phyloP scores from a whole-genome alignment of 176 grass and related monocot species.

The Neostapfia colusana region DNA sequence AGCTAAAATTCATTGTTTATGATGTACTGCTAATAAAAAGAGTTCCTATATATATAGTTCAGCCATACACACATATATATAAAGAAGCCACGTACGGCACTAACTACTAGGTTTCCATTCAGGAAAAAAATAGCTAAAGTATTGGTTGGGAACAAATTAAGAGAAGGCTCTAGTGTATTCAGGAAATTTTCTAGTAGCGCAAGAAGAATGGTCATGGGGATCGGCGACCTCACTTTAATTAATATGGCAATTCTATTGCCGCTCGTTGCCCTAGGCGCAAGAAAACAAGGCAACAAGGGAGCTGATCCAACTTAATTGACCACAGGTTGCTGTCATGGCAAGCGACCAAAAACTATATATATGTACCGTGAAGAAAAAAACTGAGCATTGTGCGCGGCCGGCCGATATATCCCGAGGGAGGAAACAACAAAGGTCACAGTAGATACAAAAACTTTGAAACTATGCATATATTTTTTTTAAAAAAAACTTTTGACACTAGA shows the following conservation, averaged over 20 bases:
- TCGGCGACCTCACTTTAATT: slow-evolving; percentile 22
- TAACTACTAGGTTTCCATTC: too few relatives aligned
- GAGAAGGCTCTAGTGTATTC: neutral
- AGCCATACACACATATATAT: too few relatives aligned
- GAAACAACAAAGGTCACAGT: slow-evolving; percentile 38
- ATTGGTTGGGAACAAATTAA: slow-evolving; percentile 2
- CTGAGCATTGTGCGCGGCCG: slow-evolving; percentile 33
- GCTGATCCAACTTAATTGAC: slow-evolving; percentile 40
- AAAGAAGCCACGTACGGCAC: too few relatives aligned
- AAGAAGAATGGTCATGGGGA: slow-evolving; percentile 42
- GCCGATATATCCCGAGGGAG: slow-evolving; percentile 49
- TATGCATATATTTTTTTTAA: neutral
- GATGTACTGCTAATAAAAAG: too few relatives aligned
- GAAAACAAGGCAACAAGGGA: slow-evolving; percentile 73
- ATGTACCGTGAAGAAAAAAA: slow-evolving; percentile 18
- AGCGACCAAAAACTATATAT: slow-evolving; percentile 5
- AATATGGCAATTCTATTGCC: slow-evolving; percentile 16
- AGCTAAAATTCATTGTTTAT: too few relatives aligned
- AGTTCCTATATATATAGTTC: too few relatives aligned
- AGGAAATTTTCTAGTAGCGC: neutral
- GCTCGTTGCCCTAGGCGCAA: slow-evolving; percentile 37
- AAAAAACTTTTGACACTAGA: neutral
- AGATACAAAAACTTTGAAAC: slow-evolving; percentile 46
- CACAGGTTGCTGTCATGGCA: slow-evolving; percentile 47
- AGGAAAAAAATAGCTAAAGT: neutral